phyloP scores from a whole-genome alignment of 2,329 filamentous ascomycete species.

The Aspergillus fumigatiaffinis region DNA sequence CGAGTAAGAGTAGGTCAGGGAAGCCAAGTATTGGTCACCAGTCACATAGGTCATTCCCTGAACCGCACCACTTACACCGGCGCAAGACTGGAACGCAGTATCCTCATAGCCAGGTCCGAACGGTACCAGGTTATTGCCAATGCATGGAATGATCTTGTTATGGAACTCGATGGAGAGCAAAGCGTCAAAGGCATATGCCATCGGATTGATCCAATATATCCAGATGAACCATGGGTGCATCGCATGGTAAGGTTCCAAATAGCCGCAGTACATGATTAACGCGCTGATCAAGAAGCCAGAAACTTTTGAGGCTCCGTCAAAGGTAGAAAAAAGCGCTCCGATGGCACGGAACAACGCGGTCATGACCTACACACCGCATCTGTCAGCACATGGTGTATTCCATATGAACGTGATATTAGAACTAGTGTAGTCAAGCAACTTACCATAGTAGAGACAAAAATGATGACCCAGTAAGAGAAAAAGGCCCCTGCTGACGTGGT shows the following conservation, averaged over 20 bases:
- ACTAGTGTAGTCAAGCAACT: slow-evolving; percentile 11
- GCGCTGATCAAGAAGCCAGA: slow-evolving; percentile 38
- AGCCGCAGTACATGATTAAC: slow-evolving; percentile 40
- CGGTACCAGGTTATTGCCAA: slow-evolving; percentile 33
- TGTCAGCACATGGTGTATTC: background rate
- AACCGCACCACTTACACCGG: slow-evolving; percentile 55
- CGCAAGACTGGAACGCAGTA: slow-evolving; percentile 26
- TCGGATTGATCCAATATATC: slow-evolving; percentile 40
- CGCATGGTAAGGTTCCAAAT: slow-evolving; percentile 43
- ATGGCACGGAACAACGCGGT: slow-evolving; percentile 57
- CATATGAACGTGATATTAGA: background rate
- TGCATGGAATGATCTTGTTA: slow-evolving; percentile 32
- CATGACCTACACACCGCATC: slow-evolving; percentile 41
- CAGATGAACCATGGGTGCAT: slow-evolving; percentile 54
- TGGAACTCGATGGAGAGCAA: slow-evolving; percentile 37
- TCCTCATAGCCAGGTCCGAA: slow-evolving; percentile 30
- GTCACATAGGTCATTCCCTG: slow-evolving; percentile 48
- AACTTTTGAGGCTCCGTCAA: slow-evolving; percentile 57
- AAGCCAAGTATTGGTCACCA: slow-evolving; percentile 57
- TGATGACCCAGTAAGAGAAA: slow-evolving; percentile 59
- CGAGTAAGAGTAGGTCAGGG: slow-evolving; percentile 50
- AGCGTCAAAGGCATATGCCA: slow-evolving; percentile 38
- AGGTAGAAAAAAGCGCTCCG: slow-evolving; percentile 53
- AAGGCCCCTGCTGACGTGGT: slow-evolving; percentile 51
- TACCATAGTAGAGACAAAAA: slow-evolving; percentile 52